Base-by-base conservation (phyloP, 495 filamentous ascomycete species). In the Hyaloscypha hepaticicola region DNA sequence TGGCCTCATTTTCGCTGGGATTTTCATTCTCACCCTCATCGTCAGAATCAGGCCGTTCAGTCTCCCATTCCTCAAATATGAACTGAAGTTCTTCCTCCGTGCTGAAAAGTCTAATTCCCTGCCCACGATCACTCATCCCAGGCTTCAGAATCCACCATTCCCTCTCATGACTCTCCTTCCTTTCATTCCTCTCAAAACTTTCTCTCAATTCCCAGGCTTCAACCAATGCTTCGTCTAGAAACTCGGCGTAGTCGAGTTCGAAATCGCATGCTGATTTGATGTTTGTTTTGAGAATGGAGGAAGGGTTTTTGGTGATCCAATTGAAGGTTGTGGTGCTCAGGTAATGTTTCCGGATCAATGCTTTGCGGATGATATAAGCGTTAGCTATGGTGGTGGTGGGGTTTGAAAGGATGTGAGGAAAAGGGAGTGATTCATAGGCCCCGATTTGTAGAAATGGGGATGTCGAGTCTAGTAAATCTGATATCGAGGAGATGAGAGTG, bases 71-170 rank as follows among this genome's bases (percentile, higher is more conserved):
- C 62, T 96, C 90, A 70, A 98, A 99, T 28, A 99, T 93, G 22
- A 76, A 82, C 50, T 86, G 86, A 19, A 99, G 76, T 71, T 96
- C 87, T 56, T 86, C 86, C 76, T 92, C 88, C 45, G 85, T 90
- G 71, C 84, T 88, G 75, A 99, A 99, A 2, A 99, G 79, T 41
- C 91, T 77, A 49, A 99, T 95, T 2, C 95, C 95, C 72, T 97
- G 92, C 2, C 94, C 95, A 5, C 93, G 85, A 72, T 98, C 95
- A 75, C 92, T 96, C 95, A 99, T 98, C 1, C 93, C 86, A 0
- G 95, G 95, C 73, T 99, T 99, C 48, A 98, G 76, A 66, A 98
- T 97, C 95, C 95, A 99, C 94, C 94, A 99, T 76, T 96, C 90
- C 56, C 80, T 82, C 69, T 90, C 83, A 0, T 77, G 70, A 2